phyloP scores from a whole-genome alignment of 345 rosid species.

The Reutealis trisperma region DNA sequence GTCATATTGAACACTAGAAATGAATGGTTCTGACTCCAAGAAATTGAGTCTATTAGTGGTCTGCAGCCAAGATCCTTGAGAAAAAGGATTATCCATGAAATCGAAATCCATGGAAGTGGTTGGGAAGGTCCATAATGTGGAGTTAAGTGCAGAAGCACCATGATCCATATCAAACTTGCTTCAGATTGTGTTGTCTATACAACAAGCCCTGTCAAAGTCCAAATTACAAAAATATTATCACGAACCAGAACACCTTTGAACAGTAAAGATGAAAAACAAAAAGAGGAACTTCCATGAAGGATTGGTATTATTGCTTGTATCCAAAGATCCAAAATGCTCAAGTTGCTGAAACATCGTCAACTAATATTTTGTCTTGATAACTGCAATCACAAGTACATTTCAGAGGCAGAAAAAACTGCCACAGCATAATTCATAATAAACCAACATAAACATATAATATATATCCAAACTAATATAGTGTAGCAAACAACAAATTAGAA shows the following conservation, averaged over 20 bases:
- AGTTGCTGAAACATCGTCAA: slow-evolving; percentile 70
- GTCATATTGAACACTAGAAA: slow-evolving; percentile 31
- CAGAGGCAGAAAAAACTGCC: slow-evolving; percentile 51
- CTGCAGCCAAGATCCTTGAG: slow-evolving; percentile 76
- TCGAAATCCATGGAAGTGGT: slow-evolving; percentile 75
- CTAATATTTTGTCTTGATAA: slow-evolving; percentile 52
- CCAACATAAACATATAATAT: neutral
- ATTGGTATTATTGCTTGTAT: slow-evolving; percentile 44
- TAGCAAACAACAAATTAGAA: too few relatives aligned
- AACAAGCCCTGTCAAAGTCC: slow-evolving; percentile 30
- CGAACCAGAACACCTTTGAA: slow-evolving; percentile 45
- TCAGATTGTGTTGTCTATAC: slow-evolving; percentile 25
- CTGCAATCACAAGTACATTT: slow-evolving; percentile 67
- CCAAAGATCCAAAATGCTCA: slow-evolving; percentile 54
- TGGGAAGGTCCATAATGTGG: slow-evolving; percentile 42
- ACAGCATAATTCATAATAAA: neutral
- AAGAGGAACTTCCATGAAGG: slow-evolving; percentile 68
- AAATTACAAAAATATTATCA: slow-evolving; percentile 30
- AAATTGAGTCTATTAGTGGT: slow-evolving; percentile 43
- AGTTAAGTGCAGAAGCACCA: slow-evolving; percentile 43
- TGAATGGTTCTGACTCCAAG: slow-evolving; percentile 39
- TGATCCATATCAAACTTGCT: slow-evolving; percentile 47
- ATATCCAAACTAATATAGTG: neutral
- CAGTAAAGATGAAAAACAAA: slow-evolving; percentile 59
- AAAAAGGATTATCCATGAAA: slow-evolving; percentile 69